Evolutionary conservation across 495 filamentous ascomycete species (phyloP), one percentile per base, ranked within the genome.

Genomic region (Physcia stellaris): DNA sequence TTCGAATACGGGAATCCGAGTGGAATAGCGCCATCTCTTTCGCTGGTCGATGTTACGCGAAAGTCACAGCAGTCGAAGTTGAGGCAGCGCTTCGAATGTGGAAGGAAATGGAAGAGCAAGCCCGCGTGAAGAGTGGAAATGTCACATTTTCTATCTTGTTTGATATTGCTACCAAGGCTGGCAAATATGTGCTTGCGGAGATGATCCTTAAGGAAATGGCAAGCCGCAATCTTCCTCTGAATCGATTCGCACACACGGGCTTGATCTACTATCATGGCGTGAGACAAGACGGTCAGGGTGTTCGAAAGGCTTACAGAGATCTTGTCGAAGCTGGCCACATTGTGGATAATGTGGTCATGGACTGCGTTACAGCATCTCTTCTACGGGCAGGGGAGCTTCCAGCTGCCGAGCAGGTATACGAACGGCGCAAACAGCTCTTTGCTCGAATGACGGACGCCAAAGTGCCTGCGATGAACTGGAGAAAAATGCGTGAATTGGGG

Each of bases 121-220:
- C 75, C 13, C 67, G 71, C 4, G 55, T 86, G n/a, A 50, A 60
- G 43, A 69, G 64, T 23, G 80, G 74, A 45, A 63, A 70, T 23
- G 77, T 81, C 9, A 88, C 87, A 2, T 94, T 96, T 63, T 88
- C 83, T 55, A 80, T 93, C 38, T 71, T 98, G 21, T 94, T 94
- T 46, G 83, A 94, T 51, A 70, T 83, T 12, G 86, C 88, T 22
- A 73, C 81, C 32, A 92, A 86, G 56, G 75, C 86, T 1, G 76
- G 79, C 16, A 87, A 90, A 48, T 88, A 80, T 38, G 60, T 60
- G 2, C 73, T 96, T 26, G 86, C 83, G 1, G 80, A 94, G 48
- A 81, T 83, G 59, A 68, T 96, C 10, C 68, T 86, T 44, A 63
- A 72, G 37, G 88, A 96, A 58, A 86, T 94, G 77, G 56, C 65